Evolutionary conservation across 148 eudicot species (phyloP), one percentile per base, ranked within the genome.

Genomic region (Bassia scoparia): DNA sequence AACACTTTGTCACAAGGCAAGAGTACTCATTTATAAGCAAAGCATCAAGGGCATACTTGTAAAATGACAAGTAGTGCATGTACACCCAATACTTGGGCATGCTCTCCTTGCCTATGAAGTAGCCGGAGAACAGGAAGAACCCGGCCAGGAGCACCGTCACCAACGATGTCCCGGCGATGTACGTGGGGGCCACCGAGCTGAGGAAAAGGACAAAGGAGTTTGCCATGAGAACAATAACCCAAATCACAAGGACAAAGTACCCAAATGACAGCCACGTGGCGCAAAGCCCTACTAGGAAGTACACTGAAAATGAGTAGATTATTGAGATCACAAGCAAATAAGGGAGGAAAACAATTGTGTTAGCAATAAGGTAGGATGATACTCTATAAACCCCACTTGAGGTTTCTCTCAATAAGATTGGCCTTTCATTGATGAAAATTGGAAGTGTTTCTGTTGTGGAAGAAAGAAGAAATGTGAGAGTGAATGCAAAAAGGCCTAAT

Each of bases 361-460:
- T 95, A 3, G 98, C 97, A 3, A 89, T 74, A 4, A 91, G 69
- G 68, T 91, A 86, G 1, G 98, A 95, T 0, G 98, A 95, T 26
- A 95, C 60, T 34, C 98, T 79, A 71, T 95, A 95, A 30, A 91
- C 86, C 3, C 98, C 98, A 74, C 97, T 88, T 9, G 98, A 91
- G n/a, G 97, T 88, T 85, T 95, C 98, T 62, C 91, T 77, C 0
- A 91, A 70, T n/a, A 95, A 71, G 76, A 95, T 88, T 26, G 96
- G 96, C 72, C 97, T 83, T n/a, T 95, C 98, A 59, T 88, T 84
- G 74, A 95, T 85, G 85, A 89, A 91, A 29, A 95, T 91, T 9
- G 98, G 98, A 1, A 95, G 85, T 61, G 96, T 86, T 87, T 95
- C 98, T 0, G 97, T 89, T 35, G 97, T 95, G 44, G 97, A 88